A percentile compares a stretch with the other conserved stretches of the same genome.
phyloP scores from a whole-genome alignment of 2,329 filamentous ascomycete species.

The Trichoderma sp. region DNA sequence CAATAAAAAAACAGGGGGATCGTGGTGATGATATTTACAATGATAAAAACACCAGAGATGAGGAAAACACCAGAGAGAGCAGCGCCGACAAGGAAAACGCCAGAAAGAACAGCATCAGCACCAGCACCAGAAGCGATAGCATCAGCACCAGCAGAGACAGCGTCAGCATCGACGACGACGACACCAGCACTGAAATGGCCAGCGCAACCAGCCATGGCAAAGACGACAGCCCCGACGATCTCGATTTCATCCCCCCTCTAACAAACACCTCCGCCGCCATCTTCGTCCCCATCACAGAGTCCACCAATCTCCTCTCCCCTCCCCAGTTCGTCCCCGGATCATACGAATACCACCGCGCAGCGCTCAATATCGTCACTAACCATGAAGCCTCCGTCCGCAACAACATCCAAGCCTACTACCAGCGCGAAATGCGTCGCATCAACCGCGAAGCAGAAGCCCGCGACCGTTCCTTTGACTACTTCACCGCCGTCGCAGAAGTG shows the following conservation, averaged over 20 bases:
- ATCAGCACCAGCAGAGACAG: not conserved
- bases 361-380: slow-evolving; percentile 26
- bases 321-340: slow-evolving; percentile 21
- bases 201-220: not conserved
- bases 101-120: not conserved
- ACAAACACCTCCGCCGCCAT: slow-evolving; percentile 31
- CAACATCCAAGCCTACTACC: slow-evolving; percentile 33
- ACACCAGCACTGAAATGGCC: not conserved
- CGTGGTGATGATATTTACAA: not conserved
- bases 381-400: slow-evolving; percentile 31
- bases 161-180: not conserved
- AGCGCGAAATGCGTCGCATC: slow-evolving; percentile 36
- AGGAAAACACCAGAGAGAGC: not conserved
- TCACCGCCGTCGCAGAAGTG: not conserved
- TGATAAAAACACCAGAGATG: not conserved
- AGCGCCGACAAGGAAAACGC: not conserved
- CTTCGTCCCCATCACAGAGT: slow-evolving; percentile 34
- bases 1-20: not conserved
- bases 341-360: slow-evolving; percentile 24
- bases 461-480: not conserved
- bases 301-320: slow-evolving; percentile 27
- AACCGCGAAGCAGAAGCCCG: slow-evolving; percentile 22
- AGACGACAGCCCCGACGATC: not conserved
- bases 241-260: slow-evolving; percentile 23
- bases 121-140: not conserved